Conservation (phyloP, 2,329 filamentous ascomycete species). For the Fusarium ramigenum region DNA sequence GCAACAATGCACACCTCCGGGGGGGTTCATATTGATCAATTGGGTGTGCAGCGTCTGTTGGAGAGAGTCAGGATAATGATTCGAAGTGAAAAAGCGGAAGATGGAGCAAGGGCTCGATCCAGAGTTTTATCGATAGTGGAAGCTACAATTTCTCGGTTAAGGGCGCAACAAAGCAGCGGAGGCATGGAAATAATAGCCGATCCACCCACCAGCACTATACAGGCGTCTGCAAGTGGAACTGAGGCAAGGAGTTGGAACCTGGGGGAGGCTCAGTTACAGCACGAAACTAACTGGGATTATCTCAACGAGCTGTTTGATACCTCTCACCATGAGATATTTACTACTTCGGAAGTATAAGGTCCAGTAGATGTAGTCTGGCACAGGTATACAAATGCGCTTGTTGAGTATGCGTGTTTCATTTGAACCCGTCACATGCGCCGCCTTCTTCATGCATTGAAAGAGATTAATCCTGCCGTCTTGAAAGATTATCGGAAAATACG, state of each 20-base stretch:
- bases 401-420: neutral
- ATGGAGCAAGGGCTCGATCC: neutral
- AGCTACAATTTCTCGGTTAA: neutral
- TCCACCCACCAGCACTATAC: neutral
- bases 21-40: neutral
- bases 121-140: neutral
- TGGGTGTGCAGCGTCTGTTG: neutral
- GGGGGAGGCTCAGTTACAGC: neutral
- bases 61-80: neutral
- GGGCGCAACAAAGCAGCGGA: neutral
- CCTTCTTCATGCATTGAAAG: neutral
- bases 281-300: neutral
- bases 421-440: neutral
- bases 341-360: no score
- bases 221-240: neutral
- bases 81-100: neutral
- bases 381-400: no score
- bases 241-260: neutral
- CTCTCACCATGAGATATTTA: no score
- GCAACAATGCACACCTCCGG: fast-evolving
- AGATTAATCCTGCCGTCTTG: neutral
- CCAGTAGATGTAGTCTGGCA: no score
- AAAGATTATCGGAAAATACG: neutral
- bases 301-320: no score
- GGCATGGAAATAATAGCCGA: neutral